Evolutionary conservation across 2,329 filamentous ascomycete species (phyloP).

Genomic region (Aspergillus udagawae): DNA sequence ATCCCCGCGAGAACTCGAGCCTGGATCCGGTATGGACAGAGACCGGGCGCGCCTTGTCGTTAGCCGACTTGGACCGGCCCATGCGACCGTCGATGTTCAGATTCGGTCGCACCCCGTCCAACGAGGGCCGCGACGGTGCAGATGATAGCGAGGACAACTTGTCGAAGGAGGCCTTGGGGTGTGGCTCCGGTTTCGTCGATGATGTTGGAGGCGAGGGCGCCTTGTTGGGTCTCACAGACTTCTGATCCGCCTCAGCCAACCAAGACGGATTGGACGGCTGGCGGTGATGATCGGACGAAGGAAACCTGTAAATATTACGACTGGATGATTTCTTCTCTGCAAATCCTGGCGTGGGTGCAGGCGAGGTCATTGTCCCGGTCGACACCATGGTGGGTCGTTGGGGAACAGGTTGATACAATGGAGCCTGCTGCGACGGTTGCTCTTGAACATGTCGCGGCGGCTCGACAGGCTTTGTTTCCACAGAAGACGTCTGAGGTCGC

Average conservation of each 20-base stretch:
- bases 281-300: conserved; percentile 41
- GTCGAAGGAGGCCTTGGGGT: conserved; percentile 48
- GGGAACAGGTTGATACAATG: conserved; percentile 43
- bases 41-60: conserved; percentile 65
- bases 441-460: conserved; percentile 20
- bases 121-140: conserved; percentile 62
- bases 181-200: conserved; percentile 42
- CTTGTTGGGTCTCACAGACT: conserved; percentile 19
- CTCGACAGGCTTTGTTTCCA: conserved; percentile 20
- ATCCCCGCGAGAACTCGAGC: conserved; percentile 75
- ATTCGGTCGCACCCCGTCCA: conserved; percentile 66
- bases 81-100: conserved; percentile 58
- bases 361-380: conserved; percentile 75
- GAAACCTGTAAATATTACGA: conserved; percentile 53
- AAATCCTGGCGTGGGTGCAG: conserved; percentile 40
- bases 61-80: conserved; percentile 60
- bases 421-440: conserved; percentile 24
- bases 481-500: conserved; percentile 22
- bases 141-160: conserved; percentile 52
- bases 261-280: conserved; percentile 50
- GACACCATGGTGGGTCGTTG: conserved; percentile 56
- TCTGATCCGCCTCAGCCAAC: conserved; percentile 25
- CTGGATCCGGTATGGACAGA: conserved; percentile 82
- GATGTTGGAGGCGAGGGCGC: conserved; percentile 31
- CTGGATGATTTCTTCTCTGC: conserved; percentile 25